Evolutionary conservation across 441 rosid genomes (phyloP).

Genomic region (Mallotus repandus): DNA sequence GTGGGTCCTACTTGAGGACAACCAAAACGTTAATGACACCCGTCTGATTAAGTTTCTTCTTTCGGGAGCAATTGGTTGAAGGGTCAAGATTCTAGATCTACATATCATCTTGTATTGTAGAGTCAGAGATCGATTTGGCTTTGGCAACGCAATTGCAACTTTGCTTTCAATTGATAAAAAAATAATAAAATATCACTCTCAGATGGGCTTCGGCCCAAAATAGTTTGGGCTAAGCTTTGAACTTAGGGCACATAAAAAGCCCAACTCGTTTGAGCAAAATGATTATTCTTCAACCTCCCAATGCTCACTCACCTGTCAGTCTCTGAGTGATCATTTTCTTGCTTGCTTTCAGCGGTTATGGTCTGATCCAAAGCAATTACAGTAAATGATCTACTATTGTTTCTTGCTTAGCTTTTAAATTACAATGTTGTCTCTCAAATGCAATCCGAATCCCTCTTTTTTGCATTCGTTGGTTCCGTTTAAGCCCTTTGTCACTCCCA

Average conservation of each 20-base stretch:
- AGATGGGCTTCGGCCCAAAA: neutral
- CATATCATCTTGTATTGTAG: neutral
- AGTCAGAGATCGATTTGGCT: conserved; percentile 13
- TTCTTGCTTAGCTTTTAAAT: neutral
- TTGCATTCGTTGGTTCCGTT: conserved; percentile 31
- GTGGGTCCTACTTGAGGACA: conserved; percentile 6
- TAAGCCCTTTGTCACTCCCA: conserved; percentile 25
- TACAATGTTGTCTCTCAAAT: conserved; percentile 50
- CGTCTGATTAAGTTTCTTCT: conserved; percentile 23
- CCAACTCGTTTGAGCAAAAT: neutral
- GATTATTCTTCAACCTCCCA: too few species aligned
- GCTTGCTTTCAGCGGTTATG: too few species aligned
- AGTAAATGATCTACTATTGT: conserved; percentile 22
- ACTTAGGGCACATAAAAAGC: neutral
- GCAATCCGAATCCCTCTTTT: conserved; percentile 32
- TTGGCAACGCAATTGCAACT: neutral
- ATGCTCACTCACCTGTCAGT: too few species aligned
- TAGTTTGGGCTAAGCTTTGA: neutral
- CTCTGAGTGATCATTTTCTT: neutral
- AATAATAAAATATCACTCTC: neutral
- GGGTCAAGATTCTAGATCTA: conserved; percentile 31
- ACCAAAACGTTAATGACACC: neutral
- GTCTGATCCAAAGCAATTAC: neutral
- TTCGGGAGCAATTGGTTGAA: conserved; percentile 16
- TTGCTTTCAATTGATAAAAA: neutral